Base-by-base conservation (phyloP, 2,329 filamentous ascomycete species). In the Cercospora janseana region DNA sequence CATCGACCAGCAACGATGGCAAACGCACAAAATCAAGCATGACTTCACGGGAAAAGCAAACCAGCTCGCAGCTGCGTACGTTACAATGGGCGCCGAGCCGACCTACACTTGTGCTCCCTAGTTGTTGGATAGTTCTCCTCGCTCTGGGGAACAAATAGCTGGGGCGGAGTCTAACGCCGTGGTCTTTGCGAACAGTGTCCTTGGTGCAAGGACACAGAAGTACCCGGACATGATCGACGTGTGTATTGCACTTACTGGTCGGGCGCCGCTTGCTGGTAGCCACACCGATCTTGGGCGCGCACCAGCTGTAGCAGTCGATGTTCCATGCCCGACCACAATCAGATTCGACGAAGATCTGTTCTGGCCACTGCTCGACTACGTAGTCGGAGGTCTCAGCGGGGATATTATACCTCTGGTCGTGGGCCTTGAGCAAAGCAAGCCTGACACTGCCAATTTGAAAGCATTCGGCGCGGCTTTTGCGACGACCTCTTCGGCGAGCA, bases 151-250 rank as follows among this genome's bases (percentile, higher is more conserved):
- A 9, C 63, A 75, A 20, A 62, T 75, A 2, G 70, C 63, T 0
- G 75, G 73, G 70, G 70, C 68, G 1, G 72, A 75, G 53, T 75
- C 72, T 0, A 75, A 75, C 51, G 74, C 72, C 0, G 73, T 75
- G 0, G 69, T 75, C 0, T 75, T 66, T 49, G 71, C 72, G 1
- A 76, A 76, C 32, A 75, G 72, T 46, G 69, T 75, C 0, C 64
- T 76, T 0, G 73, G 72, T 0, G 72, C 73, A 0, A 64, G 65
- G 15, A 75, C 73, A 1, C 66, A 69, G 47, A 76, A 76, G 49
- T 75, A 73, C 48, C 74, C 74, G 0, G 72, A 75, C 43, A 72
- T 70, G 27, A 62, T 76, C 2, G 73, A 76, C 24, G 64, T 74
- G 4, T 69, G 63, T 31, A 72, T 75, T 27, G 72, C 72, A 0